Evolutionary conservation across 805 yeast genomes (phyloP).

Genomic region (Saccharomyces paradoxus): DNA sequence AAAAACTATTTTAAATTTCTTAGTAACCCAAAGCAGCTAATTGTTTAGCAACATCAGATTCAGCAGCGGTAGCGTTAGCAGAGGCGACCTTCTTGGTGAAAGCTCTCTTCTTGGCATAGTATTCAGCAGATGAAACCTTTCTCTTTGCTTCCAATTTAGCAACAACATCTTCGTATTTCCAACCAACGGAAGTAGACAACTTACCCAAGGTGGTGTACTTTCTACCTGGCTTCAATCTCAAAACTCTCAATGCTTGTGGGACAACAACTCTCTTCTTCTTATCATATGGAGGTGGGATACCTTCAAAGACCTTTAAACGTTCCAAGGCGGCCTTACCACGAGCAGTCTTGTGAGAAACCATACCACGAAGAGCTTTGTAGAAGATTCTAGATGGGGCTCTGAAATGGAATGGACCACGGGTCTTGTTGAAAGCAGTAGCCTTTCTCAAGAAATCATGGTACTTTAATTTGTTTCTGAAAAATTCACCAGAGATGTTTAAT

Average conservation of each 20-base stretch:
- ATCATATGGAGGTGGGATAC: slow-evolving; percentile 99
- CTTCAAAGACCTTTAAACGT: slow-evolving; percentile 98
- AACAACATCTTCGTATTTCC: slow-evolving; percentile 99
- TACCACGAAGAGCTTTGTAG: slow-evolving; percentile 99
- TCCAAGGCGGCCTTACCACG: slow-evolving; percentile 99
- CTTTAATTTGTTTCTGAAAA: slow-evolving; percentile 99
- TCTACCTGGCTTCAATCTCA: slow-evolving; percentile 99
- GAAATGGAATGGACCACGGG: slow-evolving; percentile 99
- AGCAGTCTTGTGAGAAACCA: slow-evolving; percentile 99
- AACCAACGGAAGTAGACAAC: slow-evolving; percentile 93
- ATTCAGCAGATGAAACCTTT: slow-evolving; percentile 97
- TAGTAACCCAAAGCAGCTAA: slow-evolving; percentile 97
- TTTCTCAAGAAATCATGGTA: slow-evolving; percentile 99
- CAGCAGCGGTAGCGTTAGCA: slow-evolving; percentile 82
- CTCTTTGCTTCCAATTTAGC: slow-evolving; percentile 98
- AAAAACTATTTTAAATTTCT: slow-evolving; percentile 18
- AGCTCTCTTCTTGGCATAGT: slow-evolving; percentile 97
- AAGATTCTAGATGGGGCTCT: slow-evolving; percentile 99
- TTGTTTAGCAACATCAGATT: slow-evolving; percentile 83
- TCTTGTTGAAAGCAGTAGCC: slow-evolving; percentile 97
- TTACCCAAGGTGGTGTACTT: slow-evolving; percentile 98
- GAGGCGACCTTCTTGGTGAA: slow-evolving; percentile 83
- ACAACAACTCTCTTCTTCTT: slow-evolving; percentile 99
- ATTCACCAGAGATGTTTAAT: slow-evolving; percentile 98
- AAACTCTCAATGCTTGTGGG: slow-evolving; percentile 98